Evolutionary conservation across 140 eudicot genomes (phyloP), one percentile per base, ranked within the genome.

Genomic region (Senecio squalidus): DNA sequence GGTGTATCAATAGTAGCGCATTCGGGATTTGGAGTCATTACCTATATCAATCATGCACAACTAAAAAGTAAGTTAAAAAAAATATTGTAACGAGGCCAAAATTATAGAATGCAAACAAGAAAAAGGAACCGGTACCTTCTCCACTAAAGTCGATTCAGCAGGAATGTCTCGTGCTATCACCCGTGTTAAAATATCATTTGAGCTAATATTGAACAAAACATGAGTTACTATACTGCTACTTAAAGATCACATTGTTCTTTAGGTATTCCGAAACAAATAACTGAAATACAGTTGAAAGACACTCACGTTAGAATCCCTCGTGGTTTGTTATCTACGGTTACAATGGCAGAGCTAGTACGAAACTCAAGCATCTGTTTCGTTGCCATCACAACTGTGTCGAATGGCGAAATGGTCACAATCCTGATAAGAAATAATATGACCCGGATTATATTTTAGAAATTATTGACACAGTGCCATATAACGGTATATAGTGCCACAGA

Each of bases 1-100:
- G 96, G 85, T 39, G 96, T 87, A 72, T 87, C 98, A 45, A 78
- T 70, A 58, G 89, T 79, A 0, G 89, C 89, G 71, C 95, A 92
- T 69, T 92, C 93, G 26, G 98, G 98, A 74, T 84, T 92, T 15
- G 89, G 89, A 41, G 98, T 92, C 96, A 92, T 84, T 64, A 92
- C 84, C 98, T 92, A 66, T 24, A 75, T 46, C 53, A 55, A 63
- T 33, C 33, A 31, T 24, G 36, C 29, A 43, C 3, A 44, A 10
- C 39, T 52, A 48, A 2, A 17, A 24, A 17, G 60, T 69, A 70
- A 59, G 56, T 60, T 29, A 22, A 50, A 60, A 49, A 59, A 11
- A 31, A 36, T 58, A 17, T 1, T 15, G 21, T 14, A 17, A 30
- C 2, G 16, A 58, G 40, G 20, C 6, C 16, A 36, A 9, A 52